Base-by-base conservation (phyloP, 2,329 filamentous ascomycete species). In the Cercospora sp. region DNA sequence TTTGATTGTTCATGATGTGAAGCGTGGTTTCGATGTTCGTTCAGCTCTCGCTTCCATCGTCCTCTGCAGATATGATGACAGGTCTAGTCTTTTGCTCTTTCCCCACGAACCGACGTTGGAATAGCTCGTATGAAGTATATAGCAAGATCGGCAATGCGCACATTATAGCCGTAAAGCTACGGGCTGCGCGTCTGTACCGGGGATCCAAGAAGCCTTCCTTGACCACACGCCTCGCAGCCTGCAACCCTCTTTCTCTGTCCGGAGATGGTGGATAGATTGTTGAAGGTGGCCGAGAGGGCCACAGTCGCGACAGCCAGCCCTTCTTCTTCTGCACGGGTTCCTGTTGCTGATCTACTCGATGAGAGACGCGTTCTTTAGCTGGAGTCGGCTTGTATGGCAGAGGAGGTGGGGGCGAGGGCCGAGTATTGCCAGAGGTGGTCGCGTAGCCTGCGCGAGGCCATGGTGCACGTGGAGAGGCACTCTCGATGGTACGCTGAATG, bases 61-160 rank as follows among this genome's bases (percentile, higher is more conserved):
- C 62, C 33, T 26, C 57, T 33, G 30, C 20, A 12, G 63, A 20
- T 40, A 30, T 20, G 30, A 63, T 40, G n/a, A 40, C 55, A 10
- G 58, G 55, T 60, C 64, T 60, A 30, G 57, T 64, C 69, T 75
- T 77, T 66, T 72, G 69, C 69, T 74, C 69, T 64, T 75, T 74
- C 10, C 75, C 74, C 66, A 65, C 62, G 60, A 78, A 75, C 28
- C 71, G 65, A 59, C 76, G 62, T 68, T 75, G 68, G 28, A 69
- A 75, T 45, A 78, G 60, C 65, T 76, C 73, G 28, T 71, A 78
- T 18, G 72, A 70, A 33, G 74, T 64, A 8, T 69, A 71, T 9
- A 78, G 64, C n/a, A 71, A 71, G 30, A 78, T 60, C 10, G 76
- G 75, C 62, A 75, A 23, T 9, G 70, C 71, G 28, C 69, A 68